These are phyloP conservation scores for Novymonas esmeraldas DNA, from an alignment of 208 protist genomes.

Conservation along the genomic window DNA sequence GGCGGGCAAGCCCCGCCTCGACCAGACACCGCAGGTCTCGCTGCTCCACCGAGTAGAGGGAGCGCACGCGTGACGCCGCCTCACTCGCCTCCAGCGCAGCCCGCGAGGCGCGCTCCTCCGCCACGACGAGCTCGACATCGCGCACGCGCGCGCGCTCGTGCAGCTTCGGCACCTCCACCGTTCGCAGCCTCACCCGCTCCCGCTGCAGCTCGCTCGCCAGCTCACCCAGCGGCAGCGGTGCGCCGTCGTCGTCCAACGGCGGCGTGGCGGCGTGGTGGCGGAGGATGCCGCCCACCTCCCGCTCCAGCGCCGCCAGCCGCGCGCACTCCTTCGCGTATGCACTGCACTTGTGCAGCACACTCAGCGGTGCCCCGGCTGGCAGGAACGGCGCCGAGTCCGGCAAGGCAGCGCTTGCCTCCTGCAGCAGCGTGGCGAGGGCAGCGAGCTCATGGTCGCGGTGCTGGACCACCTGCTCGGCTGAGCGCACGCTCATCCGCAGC, in stretches of 20 bases:
- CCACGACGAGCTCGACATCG: background rate
- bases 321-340: constrained; percentile 20
- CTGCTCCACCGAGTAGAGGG: background rate
- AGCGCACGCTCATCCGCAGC: background rate
- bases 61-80: background rate
- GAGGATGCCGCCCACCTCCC: constrained; percentile 10
- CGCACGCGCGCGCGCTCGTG: too few species aligned
- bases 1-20: background rate
- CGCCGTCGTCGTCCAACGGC: background rate
- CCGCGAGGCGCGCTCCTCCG: constrained; percentile 6
- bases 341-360: constrained; percentile 1
- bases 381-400: constrained; percentile 8
- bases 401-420: constrained; percentile 5
- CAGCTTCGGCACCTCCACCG: constrained; percentile 1
- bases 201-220: background rate
- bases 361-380: background rate
- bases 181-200: background rate
- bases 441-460: background rate
- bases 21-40: background rate
- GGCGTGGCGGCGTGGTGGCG: background rate
- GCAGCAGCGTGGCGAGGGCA: background rate
- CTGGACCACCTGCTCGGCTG: background rate
- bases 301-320: constrained; percentile 7
- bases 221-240: background rate
- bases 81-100: background rate